A percentile compares a stretch with the other conserved stretches of the same genome.
Conservation (phyloP, 1,284 basidiomycete species). For the Spongiforma sp. region DNA sequence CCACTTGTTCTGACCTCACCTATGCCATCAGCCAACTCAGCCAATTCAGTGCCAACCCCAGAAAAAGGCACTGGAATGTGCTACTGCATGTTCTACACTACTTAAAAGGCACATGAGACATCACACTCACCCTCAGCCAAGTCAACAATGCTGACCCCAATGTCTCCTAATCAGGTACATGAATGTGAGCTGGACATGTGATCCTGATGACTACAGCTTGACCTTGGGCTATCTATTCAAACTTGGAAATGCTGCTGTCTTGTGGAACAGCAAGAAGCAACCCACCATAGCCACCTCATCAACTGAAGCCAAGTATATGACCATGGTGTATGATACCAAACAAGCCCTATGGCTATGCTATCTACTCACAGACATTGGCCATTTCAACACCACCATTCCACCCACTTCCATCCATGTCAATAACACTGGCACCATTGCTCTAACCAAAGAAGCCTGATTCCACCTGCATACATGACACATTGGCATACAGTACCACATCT, state of each 20-base stretch:
- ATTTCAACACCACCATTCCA: no score
- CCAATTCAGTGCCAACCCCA: conserved; percentile 9
- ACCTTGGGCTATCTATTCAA: conserved; percentile 5
- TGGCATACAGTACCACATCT: neutral
- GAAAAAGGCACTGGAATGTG: conserved; percentile 7
- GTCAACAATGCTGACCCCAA: neutral
- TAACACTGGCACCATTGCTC: neutral
- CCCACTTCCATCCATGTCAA: no score
- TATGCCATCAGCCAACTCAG: conserved; percentile 5
- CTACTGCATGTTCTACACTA: neutral
- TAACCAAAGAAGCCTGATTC: neutral
- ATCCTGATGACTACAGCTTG: neutral
- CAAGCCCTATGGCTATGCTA: conserved; percentile 2
- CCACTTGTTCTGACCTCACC: neutral
- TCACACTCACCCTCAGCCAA: neutral
- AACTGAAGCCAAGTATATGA: conserved; percentile 13
- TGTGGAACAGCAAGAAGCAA: conserved; percentile 20
- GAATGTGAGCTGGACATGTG: neutral
- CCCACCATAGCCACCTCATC: neutral
- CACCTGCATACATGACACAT: neutral
- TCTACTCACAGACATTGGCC: neutral
- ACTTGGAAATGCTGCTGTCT: neutral
- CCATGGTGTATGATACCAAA: conserved; percentile 1
- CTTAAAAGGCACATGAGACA: neutral
- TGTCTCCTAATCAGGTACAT: neutral